A percentile compares a stretch with the other conserved stretches of the same genome.
These are phyloP conservation scores for Cercophora newfieldiana DNA, from an alignment of 495 filamentous ascomycete species.

Conservation along the genomic window DNA sequence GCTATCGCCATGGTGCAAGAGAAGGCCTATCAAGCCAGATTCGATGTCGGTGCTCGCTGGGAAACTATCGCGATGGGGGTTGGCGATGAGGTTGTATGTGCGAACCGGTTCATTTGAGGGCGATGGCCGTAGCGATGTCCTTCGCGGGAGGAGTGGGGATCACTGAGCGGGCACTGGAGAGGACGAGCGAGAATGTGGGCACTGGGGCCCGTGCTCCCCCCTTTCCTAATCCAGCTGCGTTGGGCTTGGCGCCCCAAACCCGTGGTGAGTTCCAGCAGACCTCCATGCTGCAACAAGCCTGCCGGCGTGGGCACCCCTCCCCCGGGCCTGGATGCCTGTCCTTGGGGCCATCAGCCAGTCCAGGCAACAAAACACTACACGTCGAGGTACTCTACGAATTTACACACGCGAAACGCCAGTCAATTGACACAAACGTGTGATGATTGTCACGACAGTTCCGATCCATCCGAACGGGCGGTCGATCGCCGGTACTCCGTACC, in stretches of 20 bases:
- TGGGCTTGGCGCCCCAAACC: constrained; percentile 7
- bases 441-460: neutral
- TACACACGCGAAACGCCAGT: neutral
- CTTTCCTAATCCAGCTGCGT: constrained; percentile 25
- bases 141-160: constrained; percentile 32
- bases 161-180: constrained; percentile 28
- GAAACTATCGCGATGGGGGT: constrained; percentile 23
- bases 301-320: neutral
- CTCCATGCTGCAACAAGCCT: neutral
- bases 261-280: neutral
- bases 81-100: constrained; percentile 29
- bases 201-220: constrained; percentile 26
- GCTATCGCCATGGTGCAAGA: constrained; percentile 53
- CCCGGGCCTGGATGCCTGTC: neutral
- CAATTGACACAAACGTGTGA: neutral
- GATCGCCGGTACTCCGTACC: constrained; percentile 1
- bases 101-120: constrained; percentile 32
- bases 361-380: neutral
- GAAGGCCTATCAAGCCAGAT: constrained; percentile 50
- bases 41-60: constrained; percentile 31
- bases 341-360: neutral
- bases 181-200: constrained; percentile 15
- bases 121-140: constrained; percentile 22
- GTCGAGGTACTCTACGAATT: neutral
- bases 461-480: constrained; percentile 7